Conservation (phyloP, 78 protist genomes). For the Dictyostelium purpureum region DNA sequence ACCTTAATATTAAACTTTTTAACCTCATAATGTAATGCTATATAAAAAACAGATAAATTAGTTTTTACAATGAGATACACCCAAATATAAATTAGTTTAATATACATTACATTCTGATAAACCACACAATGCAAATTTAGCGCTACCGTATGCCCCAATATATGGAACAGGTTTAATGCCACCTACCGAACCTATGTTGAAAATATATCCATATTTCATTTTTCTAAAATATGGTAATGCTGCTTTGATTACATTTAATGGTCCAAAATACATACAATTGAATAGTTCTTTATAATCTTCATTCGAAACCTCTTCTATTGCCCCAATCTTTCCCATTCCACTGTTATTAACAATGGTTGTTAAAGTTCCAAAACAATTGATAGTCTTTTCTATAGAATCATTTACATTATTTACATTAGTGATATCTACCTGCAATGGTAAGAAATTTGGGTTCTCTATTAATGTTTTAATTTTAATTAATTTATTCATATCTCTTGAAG, state of each 20-base stretch:
- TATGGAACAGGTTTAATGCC: background rate
- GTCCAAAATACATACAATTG: background rate
- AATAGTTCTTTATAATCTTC: background rate
- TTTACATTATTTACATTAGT: background rate
- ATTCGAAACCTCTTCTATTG: background rate
- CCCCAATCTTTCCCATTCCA: background rate
- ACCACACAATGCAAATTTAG: constrained; percentile 4
- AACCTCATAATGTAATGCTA: constrained; percentile 19
- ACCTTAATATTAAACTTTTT: constrained; percentile 27
- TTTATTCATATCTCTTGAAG: constrained; percentile 13
- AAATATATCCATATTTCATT: background rate
- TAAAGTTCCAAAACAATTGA: background rate
- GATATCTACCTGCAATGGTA: constrained; percentile 7
- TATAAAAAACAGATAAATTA: background rate
- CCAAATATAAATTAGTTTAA: too few species aligned
- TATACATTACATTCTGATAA: background rate
- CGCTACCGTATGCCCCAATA: background rate
- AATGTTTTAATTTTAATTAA: too few species aligned
- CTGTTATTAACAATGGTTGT: constrained; percentile 15
- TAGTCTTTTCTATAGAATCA: constrained; percentile 1
- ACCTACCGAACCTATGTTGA: background rate
- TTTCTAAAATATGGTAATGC: background rate
- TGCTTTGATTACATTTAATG: background rate
- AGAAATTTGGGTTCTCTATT: too few species aligned
- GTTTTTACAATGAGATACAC: too few species aligned